A percentile compares a stretch with the other conserved stretches of the same genome.
phyloP scores from a whole-genome alignment of 2,329 filamentous ascomycete species.

The Colletotrichum plurivorum region DNA sequence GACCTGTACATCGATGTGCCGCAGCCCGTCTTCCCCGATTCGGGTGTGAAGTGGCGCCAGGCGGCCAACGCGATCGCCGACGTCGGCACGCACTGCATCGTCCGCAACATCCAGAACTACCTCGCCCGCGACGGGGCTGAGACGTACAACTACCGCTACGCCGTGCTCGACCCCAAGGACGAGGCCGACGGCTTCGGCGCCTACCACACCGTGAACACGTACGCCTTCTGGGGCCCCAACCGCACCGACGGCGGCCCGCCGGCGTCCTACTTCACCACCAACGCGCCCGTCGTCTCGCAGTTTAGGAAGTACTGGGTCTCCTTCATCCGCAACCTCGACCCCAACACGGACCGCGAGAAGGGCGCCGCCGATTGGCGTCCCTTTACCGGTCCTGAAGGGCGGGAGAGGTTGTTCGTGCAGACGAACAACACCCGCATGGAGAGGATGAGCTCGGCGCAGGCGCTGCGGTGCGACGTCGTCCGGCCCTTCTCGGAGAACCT shows the following conservation, averaged over 20 bases:
- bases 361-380: conserved; percentile 67
- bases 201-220: conserved; percentile 76
- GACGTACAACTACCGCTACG: conserved; percentile 78
- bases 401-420: conserved; percentile 57
- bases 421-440: conserved; percentile 59
- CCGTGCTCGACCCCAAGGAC: conserved; percentile 72
- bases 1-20: conserved; percentile 54
- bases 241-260: conserved; percentile 66
- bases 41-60: conserved; percentile 55
- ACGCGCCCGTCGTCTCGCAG: conserved; percentile 70
- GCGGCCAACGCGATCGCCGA: conserved; percentile 53
- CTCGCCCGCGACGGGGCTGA: conserved; percentile 50
- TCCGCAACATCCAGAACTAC: conserved; percentile 48
- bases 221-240: conserved; percentile 76
- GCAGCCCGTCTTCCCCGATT: conserved; percentile 47
- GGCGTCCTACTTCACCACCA: conserved; percentile 68
- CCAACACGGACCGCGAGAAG: conserved; percentile 66
- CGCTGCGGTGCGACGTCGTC: conserved; percentile 34
- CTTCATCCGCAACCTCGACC: conserved; percentile 77
- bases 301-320: conserved; percentile 82
- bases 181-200: conserved; percentile 72
- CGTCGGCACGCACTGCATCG: conserved; percentile 53
- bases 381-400: conserved; percentile 51
- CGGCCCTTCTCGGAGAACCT: conserved; percentile 33
- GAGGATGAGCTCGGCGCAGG: conserved; percentile 48